Conservation (phyloP, 1,284 basidiomycete genomes). For the Melampsora americana region DNA sequence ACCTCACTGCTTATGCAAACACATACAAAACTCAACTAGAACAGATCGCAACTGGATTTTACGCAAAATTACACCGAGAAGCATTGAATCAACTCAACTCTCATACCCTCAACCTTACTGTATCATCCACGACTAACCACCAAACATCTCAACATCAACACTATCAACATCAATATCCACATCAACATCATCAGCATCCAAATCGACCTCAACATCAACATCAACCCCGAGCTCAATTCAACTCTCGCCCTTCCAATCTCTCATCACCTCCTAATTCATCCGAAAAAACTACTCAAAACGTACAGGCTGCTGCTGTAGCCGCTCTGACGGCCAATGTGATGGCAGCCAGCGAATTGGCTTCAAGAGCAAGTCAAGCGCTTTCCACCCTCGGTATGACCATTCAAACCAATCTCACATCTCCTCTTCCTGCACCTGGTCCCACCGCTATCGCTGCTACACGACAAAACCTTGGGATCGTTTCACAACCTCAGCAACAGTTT, state of each 20-base stretch:
- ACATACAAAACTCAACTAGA: conserved; percentile 27
- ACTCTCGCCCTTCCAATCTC: not conserved
- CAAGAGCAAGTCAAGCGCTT: conserved; percentile 16
- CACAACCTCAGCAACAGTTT: not conserved
- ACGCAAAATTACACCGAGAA: conserved; percentile 24
- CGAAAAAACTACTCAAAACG: conserved; percentile 23
- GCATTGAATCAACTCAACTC: conserved; percentile 23
- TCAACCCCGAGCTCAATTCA: not conserved
- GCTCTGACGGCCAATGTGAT: conserved; percentile 35
- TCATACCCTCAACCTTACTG: not conserved
- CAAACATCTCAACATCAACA: conserved; percentile 2
- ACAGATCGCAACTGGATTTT: conserved; percentile 22
- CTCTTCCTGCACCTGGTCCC: conserved; percentile 22
- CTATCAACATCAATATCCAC: conserved; percentile 1
- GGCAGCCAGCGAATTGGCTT: conserved; percentile 32
- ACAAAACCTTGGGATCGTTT: conserved; percentile 12
- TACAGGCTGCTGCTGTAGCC: conserved; percentile 43
- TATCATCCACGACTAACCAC: conserved; percentile 2
- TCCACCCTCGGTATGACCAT: conserved; percentile 27
- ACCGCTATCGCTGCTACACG: conserved; percentile 29
- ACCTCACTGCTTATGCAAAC: conserved; percentile 27
- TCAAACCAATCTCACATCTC: conserved; percentile 32
- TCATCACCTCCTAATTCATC: not conserved
- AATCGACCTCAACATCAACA: not conserved
- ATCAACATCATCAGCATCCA: not conserved